Evolutionary conservation across 169 alveolate species (phyloP), one percentile per base, ranked within the genome.

Genomic region (Plasmodium vivax): DNA sequence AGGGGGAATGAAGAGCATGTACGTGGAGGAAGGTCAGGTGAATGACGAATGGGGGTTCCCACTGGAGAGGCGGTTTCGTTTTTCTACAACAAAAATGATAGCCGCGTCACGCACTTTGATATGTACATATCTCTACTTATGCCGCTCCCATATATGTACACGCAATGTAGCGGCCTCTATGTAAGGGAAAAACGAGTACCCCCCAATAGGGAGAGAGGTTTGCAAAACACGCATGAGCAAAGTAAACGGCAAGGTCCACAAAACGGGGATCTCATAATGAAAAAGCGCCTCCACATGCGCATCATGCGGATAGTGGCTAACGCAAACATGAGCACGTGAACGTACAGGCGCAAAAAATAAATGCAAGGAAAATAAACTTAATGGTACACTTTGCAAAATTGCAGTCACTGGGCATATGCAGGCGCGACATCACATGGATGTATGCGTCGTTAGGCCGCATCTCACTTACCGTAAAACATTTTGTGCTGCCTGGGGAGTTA

Each of bases 381-480:
- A 51, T 51, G 62, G 62, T 30, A 68, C 77, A 30, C 38, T 27
- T 10, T 68, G n/a, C 38, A 68, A 68, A 68, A 27, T 2, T 23
- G 38, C n/a, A 10, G 38, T 19, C 77, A 68, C n/a, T 19, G 43
- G 43, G 77, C 38, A 51, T 16, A 68, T 19, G 43, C 77, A 19
- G 27, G 77, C 77, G 10, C 43, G 77, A 68, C 77, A 30, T 27
- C 27, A 27, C 43, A 58, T 19, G 43, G 8, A 27, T 83, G 72
- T 30, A 36, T 83, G 36, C 30, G 27, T 30, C 16, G 45, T 36
- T 16, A 7, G 2, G 41, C 4, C 73, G 71, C 19, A 32, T 27
- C 30, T 83, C 19, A 77, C 94, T 90, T 74, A 90, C 94, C 94
- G 58, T 90, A 90, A 90, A 90, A 90, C 94, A 90, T 90, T 81